A percentile compares a stretch with the other conserved stretches of the same genome.
phyloP scores from a whole-genome alignment of 2,329 filamentous ascomycete genomes.

The Aspergillus pseudoglaucus region DNA sequence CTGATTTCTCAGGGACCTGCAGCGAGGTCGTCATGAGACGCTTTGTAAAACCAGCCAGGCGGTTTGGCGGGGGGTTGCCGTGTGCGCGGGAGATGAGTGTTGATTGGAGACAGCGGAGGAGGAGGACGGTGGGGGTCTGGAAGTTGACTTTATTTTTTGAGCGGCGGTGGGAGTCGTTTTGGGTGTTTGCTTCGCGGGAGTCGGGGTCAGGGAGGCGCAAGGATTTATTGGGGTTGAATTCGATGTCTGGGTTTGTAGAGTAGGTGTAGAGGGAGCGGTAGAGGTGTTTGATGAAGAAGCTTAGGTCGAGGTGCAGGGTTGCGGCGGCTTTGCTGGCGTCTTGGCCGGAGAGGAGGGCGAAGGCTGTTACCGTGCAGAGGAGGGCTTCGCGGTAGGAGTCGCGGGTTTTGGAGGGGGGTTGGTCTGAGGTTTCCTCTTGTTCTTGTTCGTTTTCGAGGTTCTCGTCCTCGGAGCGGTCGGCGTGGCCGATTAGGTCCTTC shows the following conservation, averaged over 20 bases:
- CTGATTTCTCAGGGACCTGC: slow-evolving; percentile 85
- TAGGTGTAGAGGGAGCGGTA: slow-evolving; percentile 78
- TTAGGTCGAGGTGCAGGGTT: slow-evolving; percentile 79
- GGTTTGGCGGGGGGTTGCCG: slow-evolving; percentile 69
- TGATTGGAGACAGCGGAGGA: slow-evolving; percentile 77
- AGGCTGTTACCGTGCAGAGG: slow-evolving; percentile 92
- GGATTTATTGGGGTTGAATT: slow-evolving; percentile 66
- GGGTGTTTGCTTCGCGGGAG: slow-evolving; percentile 21
- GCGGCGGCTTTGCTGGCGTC: slow-evolving; percentile 79
- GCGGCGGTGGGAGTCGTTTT: slow-evolving; percentile 23
- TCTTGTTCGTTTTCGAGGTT: slow-evolving; percentile 34
- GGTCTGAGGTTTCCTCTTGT: slow-evolving; percentile 25
- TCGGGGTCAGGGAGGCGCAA: slow-evolving; percentile 64
- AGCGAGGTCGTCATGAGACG: slow-evolving; percentile 75
- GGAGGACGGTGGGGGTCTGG: slow-evolving; percentile 86
- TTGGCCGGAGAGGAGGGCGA: slow-evolving; percentile 91
- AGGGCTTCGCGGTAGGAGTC: slow-evolving; percentile 81
- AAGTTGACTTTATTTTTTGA: slow-evolving; percentile 75
- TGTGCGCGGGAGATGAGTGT: slow-evolving; percentile 71
- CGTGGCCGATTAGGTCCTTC: slow-evolving; percentile 81
- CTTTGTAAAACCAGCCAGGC: slow-evolving; percentile 89
- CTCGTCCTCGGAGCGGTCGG: slow-evolving; percentile 46
- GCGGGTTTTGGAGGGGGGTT: slow-evolving; percentile 47
- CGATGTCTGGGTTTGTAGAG: slow-evolving; percentile 76
- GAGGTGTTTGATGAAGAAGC: slow-evolving; percentile 90